Evolutionary conservation across 2,329 filamentous ascomycete genomes (phyloP).

Genomic region (Neofusicoccum cordaticola): DNA sequence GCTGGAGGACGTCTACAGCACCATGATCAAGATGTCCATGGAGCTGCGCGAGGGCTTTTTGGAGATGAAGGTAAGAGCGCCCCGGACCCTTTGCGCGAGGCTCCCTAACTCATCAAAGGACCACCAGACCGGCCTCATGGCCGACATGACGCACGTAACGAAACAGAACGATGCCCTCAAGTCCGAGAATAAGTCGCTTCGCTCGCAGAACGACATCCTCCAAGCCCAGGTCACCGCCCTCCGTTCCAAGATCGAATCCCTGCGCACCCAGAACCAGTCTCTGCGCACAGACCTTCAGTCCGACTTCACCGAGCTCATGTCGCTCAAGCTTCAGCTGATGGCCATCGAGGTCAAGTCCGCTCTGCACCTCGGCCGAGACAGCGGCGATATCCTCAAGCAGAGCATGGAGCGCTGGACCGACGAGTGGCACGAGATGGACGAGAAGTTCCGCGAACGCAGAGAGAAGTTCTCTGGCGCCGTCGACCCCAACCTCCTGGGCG

Average conservation of each 20-base stretch:
- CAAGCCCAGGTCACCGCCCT: conserved; percentile 3
- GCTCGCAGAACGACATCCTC: conserved; percentile 13
- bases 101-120: conserved; percentile 12
- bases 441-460: conserved; percentile 5
- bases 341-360: conserved; percentile 27
- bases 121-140: conserved; percentile 7
- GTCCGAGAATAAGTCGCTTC: not conserved
- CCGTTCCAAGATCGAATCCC: conserved; percentile 28
- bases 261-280: conserved; percentile 38
- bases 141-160: not conserved
- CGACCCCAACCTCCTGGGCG: not conserved
- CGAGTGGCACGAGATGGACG: conserved; percentile 14
- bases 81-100: not conserved
- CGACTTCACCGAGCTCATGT: conserved; percentile 39
- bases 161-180: conserved; percentile 4
- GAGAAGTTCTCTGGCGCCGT: conserved; percentile 1
- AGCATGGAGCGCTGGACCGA: conserved; percentile 13
- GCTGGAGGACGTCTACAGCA: conserved; percentile 7
- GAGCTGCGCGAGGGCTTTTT: conserved; percentile 11
- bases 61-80: conserved; percentile 9
- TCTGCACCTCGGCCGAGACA: not conserved
- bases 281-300: conserved; percentile 36
- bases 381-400: conserved; percentile 2
- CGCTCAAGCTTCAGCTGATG: conserved; percentile 39
- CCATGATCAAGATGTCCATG: conserved; percentile 10